Evolutionary conservation across 306 rosid genomes (phyloP), one percentile per base, ranked within the genome.

Genomic region (Parietaria judaica): DNA sequence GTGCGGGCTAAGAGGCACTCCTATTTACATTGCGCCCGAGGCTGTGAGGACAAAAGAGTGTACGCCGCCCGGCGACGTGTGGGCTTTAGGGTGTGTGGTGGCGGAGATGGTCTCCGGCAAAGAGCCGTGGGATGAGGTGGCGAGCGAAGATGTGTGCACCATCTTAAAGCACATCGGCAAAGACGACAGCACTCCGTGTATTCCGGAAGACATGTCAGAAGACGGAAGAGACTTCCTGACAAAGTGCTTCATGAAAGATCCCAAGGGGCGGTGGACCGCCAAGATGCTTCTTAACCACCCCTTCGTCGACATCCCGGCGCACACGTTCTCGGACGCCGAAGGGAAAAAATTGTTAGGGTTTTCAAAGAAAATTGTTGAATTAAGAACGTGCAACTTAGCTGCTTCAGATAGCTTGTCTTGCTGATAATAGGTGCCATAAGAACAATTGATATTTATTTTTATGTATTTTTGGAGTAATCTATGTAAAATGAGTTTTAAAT

Each of bases 61-160:
- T 5, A 31, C 6, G 14, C 11, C 50, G 7, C 41, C 39, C 3
- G 1, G 47, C 45, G 66, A 62, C 35, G 49, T 62, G 31, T 62
- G 66, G 66, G 47, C 66, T 23, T 13, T 62, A 17, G 66, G 55
- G 3, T 62, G 66, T 7, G 13, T 46, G 14, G 66, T 62, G 41
- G 14, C 35, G 5, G 43, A 62, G 41, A 60, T 60, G 64, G 17
- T 16, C 15, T 15, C 64, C 8, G 39, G 52, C 10, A 60, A 16
- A 34, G 1, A 7, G 0, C 51, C 38, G 6, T 60, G 64, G 64
- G 37, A n/a, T 5, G 13, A 3, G 1, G 1, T 8, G 15, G 55
- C 7, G 34, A 8, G 34, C 8, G 5, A 13, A 4, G 45, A 8
- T 23, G 31, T 23, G 31, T 23, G 31, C 31, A 23, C 31, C 31